A percentile compares a stretch with the other conserved stretches of the same genome.
Conservation (phyloP, 306 rosid genomes). For the Prunus davidiana region DNA sequence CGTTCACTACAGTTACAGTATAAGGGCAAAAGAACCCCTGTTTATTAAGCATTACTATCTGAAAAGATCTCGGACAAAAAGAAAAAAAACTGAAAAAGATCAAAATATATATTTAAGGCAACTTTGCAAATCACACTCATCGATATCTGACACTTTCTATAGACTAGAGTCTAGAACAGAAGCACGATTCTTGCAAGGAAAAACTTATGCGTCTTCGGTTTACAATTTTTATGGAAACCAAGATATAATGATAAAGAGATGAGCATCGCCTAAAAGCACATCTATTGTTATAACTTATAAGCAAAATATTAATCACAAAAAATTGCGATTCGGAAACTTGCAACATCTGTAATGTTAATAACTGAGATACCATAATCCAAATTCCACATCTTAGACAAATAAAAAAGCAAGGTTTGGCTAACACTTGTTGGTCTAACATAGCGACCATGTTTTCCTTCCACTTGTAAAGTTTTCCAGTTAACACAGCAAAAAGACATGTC, state of each 20-base stretch:
- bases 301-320: not conserved
- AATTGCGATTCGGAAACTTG: not conserved
- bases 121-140: not conserved
- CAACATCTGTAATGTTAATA: not conserved
- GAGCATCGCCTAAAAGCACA: not conserved
- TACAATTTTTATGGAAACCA: not conserved
- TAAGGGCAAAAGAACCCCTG: not conserved
- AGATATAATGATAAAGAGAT: not conserved
- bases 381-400: not conserved
- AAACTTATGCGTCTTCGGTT: too few species aligned
- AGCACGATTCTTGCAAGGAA: not conserved
- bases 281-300: not conserved
- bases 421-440: not conserved
- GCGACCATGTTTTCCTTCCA: not conserved
- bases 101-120: not conserved
- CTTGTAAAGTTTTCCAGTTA: not conserved
- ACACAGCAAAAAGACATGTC: not conserved
- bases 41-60: not conserved
- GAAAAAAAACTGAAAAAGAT: not conserved
- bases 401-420: not conserved
- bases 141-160: not conserved
- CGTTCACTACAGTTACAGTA: not conserved
- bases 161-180: not conserved
- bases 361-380: not conserved
- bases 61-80: not conserved